phyloP scores from a whole-genome alignment of 2,329 filamentous ascomycete genomes.

The Beauveria caledonica region DNA sequence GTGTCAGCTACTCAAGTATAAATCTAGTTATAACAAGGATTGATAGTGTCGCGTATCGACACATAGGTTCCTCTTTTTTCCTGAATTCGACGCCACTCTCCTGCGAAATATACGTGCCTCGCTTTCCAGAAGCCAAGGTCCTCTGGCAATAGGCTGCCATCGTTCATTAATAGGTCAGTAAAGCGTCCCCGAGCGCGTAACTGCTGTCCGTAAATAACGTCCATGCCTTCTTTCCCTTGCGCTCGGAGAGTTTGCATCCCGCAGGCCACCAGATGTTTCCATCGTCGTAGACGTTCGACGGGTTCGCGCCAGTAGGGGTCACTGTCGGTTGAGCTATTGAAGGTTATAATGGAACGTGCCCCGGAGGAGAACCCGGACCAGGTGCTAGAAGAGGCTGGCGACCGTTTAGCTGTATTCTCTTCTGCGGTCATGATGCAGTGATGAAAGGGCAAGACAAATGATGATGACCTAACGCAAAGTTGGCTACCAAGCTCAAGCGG shows the following conservation, averaged over 20 bases:
- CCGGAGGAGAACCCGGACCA: neutral
- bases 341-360: neutral
- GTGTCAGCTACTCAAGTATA: too few species aligned
- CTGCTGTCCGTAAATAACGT: neutral
- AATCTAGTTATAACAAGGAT: too few species aligned
- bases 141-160: neutral
- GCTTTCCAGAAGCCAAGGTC: neutral
- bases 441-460: neutral
- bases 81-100: neutral
- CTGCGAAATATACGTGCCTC: neutral
- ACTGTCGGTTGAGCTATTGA: neutral
- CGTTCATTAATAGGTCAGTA: neutral
- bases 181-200: neutral
- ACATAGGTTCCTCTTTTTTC: too few species aligned
- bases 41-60: too few species aligned
- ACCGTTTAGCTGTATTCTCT: neutral
- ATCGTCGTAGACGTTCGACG: neutral
- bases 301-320: neutral
- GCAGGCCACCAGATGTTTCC: accelerated
- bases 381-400: neutral
- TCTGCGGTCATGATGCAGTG: neutral
- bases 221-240: neutral
- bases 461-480: neutral
- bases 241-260: neutral
- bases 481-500: too few species aligned